Evolutionary conservation across 2,329 filamentous ascomycete genomes (phyloP), one percentile per base, ranked within the genome.

Genomic region (Meredithiella fracta): DNA sequence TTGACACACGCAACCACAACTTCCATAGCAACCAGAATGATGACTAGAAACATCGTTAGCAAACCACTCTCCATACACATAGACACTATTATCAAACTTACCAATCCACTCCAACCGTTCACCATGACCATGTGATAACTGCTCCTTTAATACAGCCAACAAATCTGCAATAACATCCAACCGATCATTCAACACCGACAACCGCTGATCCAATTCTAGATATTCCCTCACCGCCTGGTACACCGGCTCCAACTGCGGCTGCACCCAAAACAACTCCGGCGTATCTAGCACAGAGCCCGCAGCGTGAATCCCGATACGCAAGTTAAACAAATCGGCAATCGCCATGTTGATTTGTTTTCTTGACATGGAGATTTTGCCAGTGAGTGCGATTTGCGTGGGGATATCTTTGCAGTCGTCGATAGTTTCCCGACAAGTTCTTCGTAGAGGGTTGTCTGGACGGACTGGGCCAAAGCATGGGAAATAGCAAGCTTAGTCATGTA

Each of bases 401-500:
- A 98, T 86, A 58, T 94, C 87, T 66, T 94, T 94, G 64, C 90
- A 96, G 1, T 85, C 83, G 62, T 94, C 85, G 63, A 98, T 94
- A 1, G 91, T 97, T 55, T 89, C 87, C 91, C 87, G 49, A 98
- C 87, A 31, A 97, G 77, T 65, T 96, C 91, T 70, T 98, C 92
- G 65, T 97, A 97, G 5, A 97, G 78, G 3, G 88, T 95, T 1
- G 92, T 98, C 80, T 98, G 97, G 65, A 97, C 92, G 61, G 87
- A 94, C 68, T 98, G 92, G 0, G 91, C 86, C 51, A 98, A 73
- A 2, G 92, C 92, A 71, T 98, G 92, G 15, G 88, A 94, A 65
- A 97, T 97, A 56, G 91, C 89, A 38, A 97, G 74, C 71, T 97
- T 97, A 62, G 85, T 94, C 92, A 97, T 97, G 72, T 97, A 94